Percentiles rank a stretch among this genome's conserved stretches.
These are phyloP conservation scores for Brassica rapa DNA, from an alignment of 345 rosid genomes.

Conservation along the genomic window DNA sequence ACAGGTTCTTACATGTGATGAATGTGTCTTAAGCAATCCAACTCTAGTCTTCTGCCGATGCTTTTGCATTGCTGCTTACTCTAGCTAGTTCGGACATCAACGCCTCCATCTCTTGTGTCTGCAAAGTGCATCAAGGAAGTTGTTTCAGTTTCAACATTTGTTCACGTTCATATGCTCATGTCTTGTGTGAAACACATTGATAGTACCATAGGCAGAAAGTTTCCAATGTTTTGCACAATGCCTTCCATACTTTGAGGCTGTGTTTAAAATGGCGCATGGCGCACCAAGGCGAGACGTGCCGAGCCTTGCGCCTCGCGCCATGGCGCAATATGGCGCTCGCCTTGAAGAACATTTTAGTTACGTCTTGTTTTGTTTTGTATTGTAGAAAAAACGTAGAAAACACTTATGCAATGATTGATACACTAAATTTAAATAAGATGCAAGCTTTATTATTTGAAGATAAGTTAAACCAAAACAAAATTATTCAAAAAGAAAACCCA, in stretches of 20 bases:
- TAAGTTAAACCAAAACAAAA: too few relatives aligned
- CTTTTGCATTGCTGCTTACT: constrained; percentile 58
- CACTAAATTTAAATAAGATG: too few relatives aligned
- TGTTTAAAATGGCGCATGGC: too few relatives aligned
- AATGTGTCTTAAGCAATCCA: constrained; percentile 46
- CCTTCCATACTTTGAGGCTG: constrained; percentile 52
- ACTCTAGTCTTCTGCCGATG: constrained; percentile 67
- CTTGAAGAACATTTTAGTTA: too few relatives aligned
- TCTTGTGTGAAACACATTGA: background rate
- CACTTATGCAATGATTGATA: too few relatives aligned
- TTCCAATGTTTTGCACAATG: constrained; percentile 48
- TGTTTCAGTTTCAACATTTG: constrained; percentile 8
- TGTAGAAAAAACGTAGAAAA: too few relatives aligned
- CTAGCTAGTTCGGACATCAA: constrained; percentile 72
- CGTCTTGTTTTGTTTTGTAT: too few relatives aligned
- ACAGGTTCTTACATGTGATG: constrained; percentile 52
- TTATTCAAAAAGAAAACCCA: too few relatives aligned
- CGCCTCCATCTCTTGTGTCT: constrained; percentile 74
- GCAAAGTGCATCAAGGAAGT: constrained; percentile 22
- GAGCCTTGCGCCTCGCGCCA: too few relatives aligned
- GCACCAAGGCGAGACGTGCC: too few relatives aligned
- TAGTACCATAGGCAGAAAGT: constrained; percentile 60
- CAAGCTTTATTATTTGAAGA: too few relatives aligned
- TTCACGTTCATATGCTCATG: background rate
- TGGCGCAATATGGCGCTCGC: too few relatives aligned